Evolutionary conservation across 2,329 filamentous ascomycete species (phyloP).

Genomic region (Ceratocystis lukuohia): DNA sequence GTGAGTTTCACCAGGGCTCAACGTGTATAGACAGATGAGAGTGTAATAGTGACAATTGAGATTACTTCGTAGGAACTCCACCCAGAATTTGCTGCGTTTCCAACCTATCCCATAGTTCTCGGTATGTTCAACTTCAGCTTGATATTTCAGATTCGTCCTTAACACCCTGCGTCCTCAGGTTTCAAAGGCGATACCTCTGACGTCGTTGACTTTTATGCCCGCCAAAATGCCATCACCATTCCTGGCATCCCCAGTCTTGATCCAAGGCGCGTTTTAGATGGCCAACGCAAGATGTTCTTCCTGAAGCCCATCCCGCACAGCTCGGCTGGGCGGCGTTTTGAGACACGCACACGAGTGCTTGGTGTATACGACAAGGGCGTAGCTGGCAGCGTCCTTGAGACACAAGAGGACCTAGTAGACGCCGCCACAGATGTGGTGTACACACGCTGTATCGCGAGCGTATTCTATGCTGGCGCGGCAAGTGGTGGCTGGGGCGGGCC

Average conservation of each 20-base stretch:
- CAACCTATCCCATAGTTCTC: slow-evolving; percentile 73
- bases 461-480: slow-evolving; percentile 55
- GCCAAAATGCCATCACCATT: slow-evolving; percentile 52
- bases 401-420: slow-evolving; percentile 64
- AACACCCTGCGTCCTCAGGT: slow-evolving; percentile 28
- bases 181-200: slow-evolving; percentile 69
- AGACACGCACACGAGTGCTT: slow-evolving; percentile 62
- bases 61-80: slow-evolving; percentile 55
- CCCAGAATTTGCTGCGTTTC: slow-evolving; percentile 75
- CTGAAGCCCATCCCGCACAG: slow-evolving; percentile 60
- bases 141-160: slow-evolving; percentile 9
- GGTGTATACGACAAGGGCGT: slow-evolving; percentile 87
- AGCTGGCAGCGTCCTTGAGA: slow-evolving; percentile 67
- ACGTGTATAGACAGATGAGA: neutral
- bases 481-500: slow-evolving; percentile 78
- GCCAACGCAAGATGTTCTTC: slow-evolving; percentile 68
- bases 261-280: slow-evolving; percentile 60
- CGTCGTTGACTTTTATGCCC: slow-evolving; percentile 71
- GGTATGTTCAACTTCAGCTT: slow-evolving; percentile 34
- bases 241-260: slow-evolving; percentile 67
- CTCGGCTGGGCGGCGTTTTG: slow-evolving; percentile 59
- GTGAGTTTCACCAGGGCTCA: slow-evolving; percentile 35
- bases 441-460: slow-evolving; percentile 48
- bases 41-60: neutral
- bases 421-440: slow-evolving; percentile 41